Evolutionary conservation across 495 filamentous ascomycete genomes (phyloP).

Genomic region (Aspergillus nanangensis): DNA sequence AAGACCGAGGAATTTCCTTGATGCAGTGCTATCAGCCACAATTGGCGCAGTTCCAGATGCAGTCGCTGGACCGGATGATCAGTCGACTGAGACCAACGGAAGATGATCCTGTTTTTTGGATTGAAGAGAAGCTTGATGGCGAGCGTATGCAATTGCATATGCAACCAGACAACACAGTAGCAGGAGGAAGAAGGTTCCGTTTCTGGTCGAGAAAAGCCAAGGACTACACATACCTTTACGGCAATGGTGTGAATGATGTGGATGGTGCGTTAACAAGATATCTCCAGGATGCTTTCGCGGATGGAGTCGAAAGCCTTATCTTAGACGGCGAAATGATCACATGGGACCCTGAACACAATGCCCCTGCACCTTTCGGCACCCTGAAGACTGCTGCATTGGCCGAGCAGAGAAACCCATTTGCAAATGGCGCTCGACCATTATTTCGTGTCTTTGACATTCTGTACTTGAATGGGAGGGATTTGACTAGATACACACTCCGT

Average conservation of each 20-base stretch:
- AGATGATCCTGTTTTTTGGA: constrained; percentile 80
- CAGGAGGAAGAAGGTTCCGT: constrained; percentile 69
- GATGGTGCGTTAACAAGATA: constrained; percentile 77
- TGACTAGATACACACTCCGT: constrained; percentile 78
- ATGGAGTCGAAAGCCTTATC: constrained; percentile 78
- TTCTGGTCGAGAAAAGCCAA: constrained; percentile 98
- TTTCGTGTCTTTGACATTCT: constrained; percentile 88
- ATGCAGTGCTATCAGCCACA: constrained; percentile 99
- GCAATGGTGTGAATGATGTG: constrained; percentile 68
- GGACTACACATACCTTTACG: constrained; percentile 95
- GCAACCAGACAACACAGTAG: constrained; percentile 59
- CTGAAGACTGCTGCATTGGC: constrained; percentile 87
- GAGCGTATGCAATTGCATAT: constrained; percentile 98
- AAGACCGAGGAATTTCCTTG: constrained; percentile 68
- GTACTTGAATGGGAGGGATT: constrained; percentile 72
- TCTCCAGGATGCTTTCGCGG: constrained; percentile 70
- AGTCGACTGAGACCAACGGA: constrained; percentile 63
- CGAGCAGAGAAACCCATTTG: constrained; percentile 72
- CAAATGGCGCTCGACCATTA: constrained; percentile 71
- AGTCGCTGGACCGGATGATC: constrained; percentile 80
- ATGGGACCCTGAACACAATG: constrained; percentile 87
- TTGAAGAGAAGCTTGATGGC: constrained; percentile 96
- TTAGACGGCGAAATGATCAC: constrained; percentile 98
- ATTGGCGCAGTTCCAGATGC: constrained; percentile 91
- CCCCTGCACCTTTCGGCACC: constrained; percentile 84